Conservation (phyloP, 179 eudicot genomes). For the Camellia oleifera region DNA sequence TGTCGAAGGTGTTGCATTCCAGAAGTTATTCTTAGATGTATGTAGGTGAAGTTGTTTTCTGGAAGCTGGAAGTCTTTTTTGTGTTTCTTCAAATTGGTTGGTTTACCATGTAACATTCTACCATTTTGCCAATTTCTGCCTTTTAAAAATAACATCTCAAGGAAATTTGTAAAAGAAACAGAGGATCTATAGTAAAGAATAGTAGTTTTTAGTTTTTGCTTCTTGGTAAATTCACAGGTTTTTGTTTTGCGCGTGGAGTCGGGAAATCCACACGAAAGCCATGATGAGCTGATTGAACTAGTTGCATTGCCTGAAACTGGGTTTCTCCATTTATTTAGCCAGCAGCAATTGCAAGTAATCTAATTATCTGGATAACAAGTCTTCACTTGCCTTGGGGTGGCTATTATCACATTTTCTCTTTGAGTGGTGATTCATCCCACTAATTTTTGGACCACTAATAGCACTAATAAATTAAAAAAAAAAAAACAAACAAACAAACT, state of each 20-base stretch:
- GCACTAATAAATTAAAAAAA: no score
- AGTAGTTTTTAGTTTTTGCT: neutral
- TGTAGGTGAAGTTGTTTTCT: constrained; percentile 61
- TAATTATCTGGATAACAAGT: neutral
- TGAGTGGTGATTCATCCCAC: no score
- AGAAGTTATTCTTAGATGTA: constrained; percentile 78
- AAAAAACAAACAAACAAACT: no score
- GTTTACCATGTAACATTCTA: neutral
- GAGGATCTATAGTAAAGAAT: neutral
- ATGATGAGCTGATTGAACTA: constrained; percentile 73
- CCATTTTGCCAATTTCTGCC: neutral
- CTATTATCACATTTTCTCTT: neutral
- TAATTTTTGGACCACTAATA: no score
- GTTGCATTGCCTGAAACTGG: constrained; percentile 73
- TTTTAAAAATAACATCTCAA: neutral
- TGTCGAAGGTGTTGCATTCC: constrained; percentile 96
- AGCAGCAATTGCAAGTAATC: constrained; percentile 81
- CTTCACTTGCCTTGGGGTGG: neutral
- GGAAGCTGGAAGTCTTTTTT: neutral
- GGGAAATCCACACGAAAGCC: constrained; percentile 53
- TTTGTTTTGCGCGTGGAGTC: constrained; percentile 74
- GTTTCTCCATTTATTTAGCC: constrained; percentile 69
- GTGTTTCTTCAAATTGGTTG: neutral
- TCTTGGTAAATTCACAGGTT: constrained; percentile 42
- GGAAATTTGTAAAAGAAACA: neutral